These are phyloP conservation scores for Luffa acutangula DNA, from an alignment of 306 rosid species.

Conservation along the genomic window DNA sequence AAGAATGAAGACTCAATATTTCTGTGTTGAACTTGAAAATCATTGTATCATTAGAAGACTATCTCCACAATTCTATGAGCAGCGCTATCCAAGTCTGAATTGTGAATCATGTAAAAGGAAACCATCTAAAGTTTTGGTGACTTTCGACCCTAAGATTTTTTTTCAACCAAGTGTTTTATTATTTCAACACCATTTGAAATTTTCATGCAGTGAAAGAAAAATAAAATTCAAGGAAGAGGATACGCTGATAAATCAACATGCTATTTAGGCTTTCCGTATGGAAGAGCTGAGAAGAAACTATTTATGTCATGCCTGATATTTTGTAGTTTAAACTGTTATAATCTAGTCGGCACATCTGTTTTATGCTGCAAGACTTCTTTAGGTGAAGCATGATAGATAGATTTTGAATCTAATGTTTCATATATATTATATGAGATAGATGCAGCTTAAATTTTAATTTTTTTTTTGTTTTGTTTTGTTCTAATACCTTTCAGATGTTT, in stretches of 20 bases:
- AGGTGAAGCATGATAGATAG: not conserved
- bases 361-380: not conserved
- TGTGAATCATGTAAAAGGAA: not conserved
- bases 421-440: not conserved
- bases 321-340: not conserved
- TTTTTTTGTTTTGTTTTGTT: not conserved
- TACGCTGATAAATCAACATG: not conserved
- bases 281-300: not conserved
- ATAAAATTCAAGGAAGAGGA: not conserved
- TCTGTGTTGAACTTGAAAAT: not conserved
- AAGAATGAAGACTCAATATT: not conserved
- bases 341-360: not conserved
- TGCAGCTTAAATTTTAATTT: not conserved
- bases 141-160: not conserved
- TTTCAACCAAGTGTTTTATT: not conserved
- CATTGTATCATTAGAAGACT: not conserved
- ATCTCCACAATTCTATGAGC: not conserved
- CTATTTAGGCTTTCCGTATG: not conserved
- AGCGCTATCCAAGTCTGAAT: not conserved
- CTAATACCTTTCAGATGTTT: slow-evolving; percentile 28
- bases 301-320: not conserved
- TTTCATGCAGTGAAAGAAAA: not conserved
- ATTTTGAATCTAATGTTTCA: not conserved
- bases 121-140: not conserved
- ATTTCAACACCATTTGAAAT: not conserved